Evolutionary conservation across 192 early-diverging fungal genomes (phyloP), one percentile per base, ranked within the genome.

Genomic region (Coemansia sp.): DNA sequence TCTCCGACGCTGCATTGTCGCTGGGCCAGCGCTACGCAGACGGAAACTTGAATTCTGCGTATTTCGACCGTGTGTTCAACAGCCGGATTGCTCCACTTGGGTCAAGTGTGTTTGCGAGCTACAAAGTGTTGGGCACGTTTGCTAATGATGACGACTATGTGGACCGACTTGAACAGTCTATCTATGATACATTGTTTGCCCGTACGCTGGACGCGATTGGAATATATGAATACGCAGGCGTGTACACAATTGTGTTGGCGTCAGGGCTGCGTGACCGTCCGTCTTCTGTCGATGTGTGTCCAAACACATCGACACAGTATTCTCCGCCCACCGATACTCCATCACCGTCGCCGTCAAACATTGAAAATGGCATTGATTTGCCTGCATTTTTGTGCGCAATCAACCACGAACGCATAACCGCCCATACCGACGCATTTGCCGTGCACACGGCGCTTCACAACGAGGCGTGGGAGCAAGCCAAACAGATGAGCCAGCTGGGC

Each of bases 201-300:
- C 68, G 68, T 31, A 65, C 69, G 11, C 62, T 80, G 55, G 71
- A 80, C 14, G 77, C 77, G 1, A 65, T 80, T 8, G 77, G 77
- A 11, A 1, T 80, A 10, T 65, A 67, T 17, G 57, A 68, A 53
- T 23, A 36, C 10, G n/a, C 23, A 11, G 77, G 77, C 0, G 60
- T 71, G 8, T 80, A 80, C 38, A 74, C 77, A 2, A 21, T 74
- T n/a, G 77, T 80, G 15, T n/a, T 74, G 46, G 71, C 68, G 4
- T 57, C 64, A 9, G 71, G 68, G 14, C 25, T 73, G 10, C 8
- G 26, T 2, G 22, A 56, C 31, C 60, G 59, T 5, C 77, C 71
- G 0, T 15, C 17, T 3, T 44, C 38, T 7, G 23, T 80, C 22
- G 65, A 71, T 0, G 5, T 55, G 3, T 80, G 77, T 20, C 77